Evolutionary conservation across 1,139 yeast species (phyloP).

Genomic region (Debaryomyces udenii): DNA sequence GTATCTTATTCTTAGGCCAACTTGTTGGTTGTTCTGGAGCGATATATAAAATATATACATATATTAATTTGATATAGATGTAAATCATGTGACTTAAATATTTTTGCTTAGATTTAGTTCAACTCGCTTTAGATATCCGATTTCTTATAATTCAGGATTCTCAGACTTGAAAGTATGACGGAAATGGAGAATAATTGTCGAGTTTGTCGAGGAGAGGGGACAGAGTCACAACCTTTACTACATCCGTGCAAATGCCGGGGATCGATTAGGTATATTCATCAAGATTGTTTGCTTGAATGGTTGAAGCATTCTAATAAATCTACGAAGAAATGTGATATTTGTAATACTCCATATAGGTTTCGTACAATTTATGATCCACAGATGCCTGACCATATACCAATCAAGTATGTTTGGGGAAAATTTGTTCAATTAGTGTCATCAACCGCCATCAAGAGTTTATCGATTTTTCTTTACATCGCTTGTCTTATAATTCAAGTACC

Average conservation of each 20-base stretch:
- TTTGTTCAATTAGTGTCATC: constrained; percentile 32
- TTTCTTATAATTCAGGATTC: no score
- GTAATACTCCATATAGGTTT: constrained; percentile 77
- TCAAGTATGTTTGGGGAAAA: constrained; percentile 45
- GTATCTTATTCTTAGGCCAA: not conserved
- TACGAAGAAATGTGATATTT: constrained; percentile 80
- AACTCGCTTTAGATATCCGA: no score
- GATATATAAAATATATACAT: no score
- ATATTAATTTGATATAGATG: not conserved
- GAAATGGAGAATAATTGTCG: constrained; percentile 59
- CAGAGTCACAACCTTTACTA: constrained; percentile 73
- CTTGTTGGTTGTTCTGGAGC: no score
- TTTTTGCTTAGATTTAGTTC: no score
- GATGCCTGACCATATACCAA: constrained; percentile 71
- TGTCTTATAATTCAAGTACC: constrained; percentile 59
- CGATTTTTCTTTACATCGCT: constrained; percentile 37
- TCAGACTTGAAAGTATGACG: constrained; percentile 7
- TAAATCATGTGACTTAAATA: not conserved
- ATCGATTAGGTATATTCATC: constrained; percentile 89
- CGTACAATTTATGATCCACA: constrained; percentile 68
- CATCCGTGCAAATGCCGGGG: constrained; percentile 97
- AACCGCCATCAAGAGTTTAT: constrained; percentile 26
- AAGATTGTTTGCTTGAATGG: constrained; percentile 92
- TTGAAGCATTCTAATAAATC: constrained; percentile 63
- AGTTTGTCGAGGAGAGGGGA: constrained; percentile 91